Conservation (phyloP, 2,329 filamentous ascomycete species). For the Trichoderma gracile region DNA sequence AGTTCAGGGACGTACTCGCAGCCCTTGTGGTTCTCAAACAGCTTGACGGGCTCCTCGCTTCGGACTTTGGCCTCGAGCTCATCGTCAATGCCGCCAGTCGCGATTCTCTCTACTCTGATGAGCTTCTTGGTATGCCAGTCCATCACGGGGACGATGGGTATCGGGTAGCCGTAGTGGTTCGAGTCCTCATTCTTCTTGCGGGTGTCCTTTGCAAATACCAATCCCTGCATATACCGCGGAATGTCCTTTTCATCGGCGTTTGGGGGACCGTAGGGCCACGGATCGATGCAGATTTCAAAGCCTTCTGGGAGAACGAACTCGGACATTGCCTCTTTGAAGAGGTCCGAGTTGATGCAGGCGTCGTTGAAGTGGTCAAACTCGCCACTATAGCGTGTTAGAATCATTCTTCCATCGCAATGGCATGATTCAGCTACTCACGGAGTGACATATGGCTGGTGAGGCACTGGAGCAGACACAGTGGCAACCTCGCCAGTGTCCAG, state of each 20-base stretch:
- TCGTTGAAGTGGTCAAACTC: constrained; percentile 47
- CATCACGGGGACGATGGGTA: constrained; percentile 62
- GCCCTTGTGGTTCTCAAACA: constrained; percentile 45
- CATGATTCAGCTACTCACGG: constrained; percentile 29
- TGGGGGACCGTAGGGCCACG: constrained; percentile 66
- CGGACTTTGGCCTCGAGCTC: constrained; percentile 42
- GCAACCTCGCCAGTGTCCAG: constrained; percentile 38
- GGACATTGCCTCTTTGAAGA: constrained; percentile 50
- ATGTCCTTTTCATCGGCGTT: constrained; percentile 42
- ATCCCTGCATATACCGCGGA: constrained; percentile 51
- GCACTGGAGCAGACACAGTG: constrained; percentile 31
- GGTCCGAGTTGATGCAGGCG: constrained; percentile 44
- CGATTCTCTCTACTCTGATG: constrained; percentile 58
- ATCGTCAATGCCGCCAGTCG: constrained; percentile 50
- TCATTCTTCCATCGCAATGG: neutral
- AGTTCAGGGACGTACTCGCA: constrained; percentile 55
- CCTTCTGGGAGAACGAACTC: constrained; percentile 50
- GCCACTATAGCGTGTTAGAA: constrained; percentile 31
- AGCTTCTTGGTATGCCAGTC: constrained; percentile 57
- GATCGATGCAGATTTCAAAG: constrained; percentile 49
- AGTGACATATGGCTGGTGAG: constrained; percentile 43
- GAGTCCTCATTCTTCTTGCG: constrained; percentile 52
- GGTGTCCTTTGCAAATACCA: constrained; percentile 50
- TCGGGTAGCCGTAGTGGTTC: constrained; percentile 63
- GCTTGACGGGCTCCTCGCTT: constrained; percentile 45